Evolutionary conservation across 345 rosid genomes (phyloP).

Genomic region (Aegle marmelos): DNA sequence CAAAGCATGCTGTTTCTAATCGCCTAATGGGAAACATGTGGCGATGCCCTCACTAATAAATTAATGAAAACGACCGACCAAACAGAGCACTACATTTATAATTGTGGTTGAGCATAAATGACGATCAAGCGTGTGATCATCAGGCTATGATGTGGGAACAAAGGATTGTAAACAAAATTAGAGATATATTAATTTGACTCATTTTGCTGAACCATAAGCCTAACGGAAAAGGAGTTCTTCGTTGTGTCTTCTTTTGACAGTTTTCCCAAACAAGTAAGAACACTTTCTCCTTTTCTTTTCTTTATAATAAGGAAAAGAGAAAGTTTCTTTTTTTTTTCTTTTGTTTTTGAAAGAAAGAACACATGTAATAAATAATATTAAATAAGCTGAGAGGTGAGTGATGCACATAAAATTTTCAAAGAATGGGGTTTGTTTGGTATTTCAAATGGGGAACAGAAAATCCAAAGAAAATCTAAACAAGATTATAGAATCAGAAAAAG

Average conservation of each 20-base stretch:
- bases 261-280: not conserved
- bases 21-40: not conserved
- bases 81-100: not conserved
- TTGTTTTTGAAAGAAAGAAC: slow-evolving; percentile 26
- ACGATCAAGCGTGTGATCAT: not conserved
- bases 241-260: not conserved
- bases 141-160: not conserved
- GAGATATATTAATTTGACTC: not conserved
- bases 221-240: not conserved
- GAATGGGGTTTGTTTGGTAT: slow-evolving; percentile 7
- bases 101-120: not conserved
- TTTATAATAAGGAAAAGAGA: slow-evolving; percentile 24
- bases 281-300: slow-evolving; percentile 25
- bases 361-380: slow-evolving; percentile 13
- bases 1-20: not conserved
- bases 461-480: slow-evolving; percentile 30
- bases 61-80: not conserved
- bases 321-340: too few species aligned
- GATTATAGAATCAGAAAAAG: slow-evolving; percentile 31
- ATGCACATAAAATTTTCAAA: slow-evolving; percentile 6
- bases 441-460: slow-evolving; percentile 21
- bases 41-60: not conserved
- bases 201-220: not conserved
- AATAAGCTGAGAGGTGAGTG: not conserved
- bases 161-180: not conserved